phyloP scores from a whole-genome alignment of 2,329 filamentous ascomycete species.

The Ophiostoma australiae region DNA sequence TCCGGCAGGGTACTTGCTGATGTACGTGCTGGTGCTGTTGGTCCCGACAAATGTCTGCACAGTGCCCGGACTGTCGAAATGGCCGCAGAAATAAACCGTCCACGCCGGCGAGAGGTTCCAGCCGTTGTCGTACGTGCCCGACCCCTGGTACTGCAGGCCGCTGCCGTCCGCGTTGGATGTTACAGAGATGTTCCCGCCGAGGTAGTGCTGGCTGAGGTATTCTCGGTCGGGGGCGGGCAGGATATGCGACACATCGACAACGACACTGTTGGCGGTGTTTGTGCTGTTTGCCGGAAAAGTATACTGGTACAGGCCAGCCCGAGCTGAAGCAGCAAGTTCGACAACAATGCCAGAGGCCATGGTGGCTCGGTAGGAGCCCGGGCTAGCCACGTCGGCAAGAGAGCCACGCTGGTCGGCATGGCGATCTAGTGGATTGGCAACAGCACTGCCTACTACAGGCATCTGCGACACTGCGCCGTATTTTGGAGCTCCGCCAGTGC shows the following conservation, averaged over 20 bases:
- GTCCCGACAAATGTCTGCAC: slow-evolving; percentile 36
- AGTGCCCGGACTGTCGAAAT: slow-evolving; percentile 42
- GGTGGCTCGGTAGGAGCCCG: slow-evolving; percentile 58
- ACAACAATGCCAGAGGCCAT: slow-evolving; percentile 53
- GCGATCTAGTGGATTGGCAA: slow-evolving; percentile 39
- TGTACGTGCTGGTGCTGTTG: slow-evolving; percentile 42
- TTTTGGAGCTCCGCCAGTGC: slow-evolving; percentile 64
- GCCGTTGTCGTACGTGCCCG: slow-evolving; percentile 59
- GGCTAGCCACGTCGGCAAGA: slow-evolving; percentile 37
- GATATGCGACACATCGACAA: not conserved
- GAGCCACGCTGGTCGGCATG: slow-evolving; percentile 50
- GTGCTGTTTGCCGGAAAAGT: not conserved
- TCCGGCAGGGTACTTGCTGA: not conserved
- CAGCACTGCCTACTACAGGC: slow-evolving; percentile 44
- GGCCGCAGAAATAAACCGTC: slow-evolving; percentile 60
- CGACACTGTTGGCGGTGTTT: not conserved
- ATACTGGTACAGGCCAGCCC: not conserved
- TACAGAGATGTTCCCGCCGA: not conserved
- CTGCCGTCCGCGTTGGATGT: not conserved
- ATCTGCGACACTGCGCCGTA: slow-evolving; percentile 62
- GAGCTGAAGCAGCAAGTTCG: slow-evolving; percentile 50
- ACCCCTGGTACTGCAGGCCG: slow-evolving; percentile 51
- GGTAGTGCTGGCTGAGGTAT: not conserved
- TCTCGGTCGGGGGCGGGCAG: not conserved
- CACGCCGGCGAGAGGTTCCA: slow-evolving; percentile 61